Conservation (phyloP, 352 stramenopile genomes). For the Thraustochytrium sp. region DNA sequence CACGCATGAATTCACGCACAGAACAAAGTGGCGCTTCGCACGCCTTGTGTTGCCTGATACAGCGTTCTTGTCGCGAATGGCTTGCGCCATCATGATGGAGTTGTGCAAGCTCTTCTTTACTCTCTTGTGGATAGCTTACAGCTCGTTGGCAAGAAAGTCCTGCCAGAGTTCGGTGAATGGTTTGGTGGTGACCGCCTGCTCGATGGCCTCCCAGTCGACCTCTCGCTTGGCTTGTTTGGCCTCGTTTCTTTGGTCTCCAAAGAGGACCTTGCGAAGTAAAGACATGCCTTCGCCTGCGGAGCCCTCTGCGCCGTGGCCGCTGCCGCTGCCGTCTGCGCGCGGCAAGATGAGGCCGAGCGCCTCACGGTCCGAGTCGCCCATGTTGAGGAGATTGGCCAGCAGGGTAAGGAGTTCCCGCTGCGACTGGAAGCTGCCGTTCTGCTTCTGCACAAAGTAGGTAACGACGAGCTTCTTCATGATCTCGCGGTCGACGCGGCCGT, state of each 20-base stretch:
- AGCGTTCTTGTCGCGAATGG: no score
- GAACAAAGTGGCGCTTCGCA: no score
- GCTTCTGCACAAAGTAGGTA: constrained; percentile 30
- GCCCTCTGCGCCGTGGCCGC: background rate
- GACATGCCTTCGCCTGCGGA: background rate
- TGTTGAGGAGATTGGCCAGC: constrained; percentile 25
- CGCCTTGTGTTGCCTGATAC: no score
- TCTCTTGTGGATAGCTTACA: no score
- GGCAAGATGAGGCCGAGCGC: background rate
- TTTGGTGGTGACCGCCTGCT: constrained; percentile 18
- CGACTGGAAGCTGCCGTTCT: background rate
- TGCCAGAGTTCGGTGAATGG: constrained; percentile 20
- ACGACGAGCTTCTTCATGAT: constrained; percentile 30
- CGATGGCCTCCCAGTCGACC: constrained; percentile 32
- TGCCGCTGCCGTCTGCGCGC: background rate
- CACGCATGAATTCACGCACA: no score
- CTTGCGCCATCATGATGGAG: no score
- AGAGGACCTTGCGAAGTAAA: constrained; percentile 2
- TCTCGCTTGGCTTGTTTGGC: background rate
- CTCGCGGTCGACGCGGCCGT: constrained; percentile 1
- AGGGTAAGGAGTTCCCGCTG: constrained; percentile 8
- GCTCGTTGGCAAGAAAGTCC: background rate
- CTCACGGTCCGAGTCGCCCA: constrained; percentile 15
- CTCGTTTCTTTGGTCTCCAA: background rate
- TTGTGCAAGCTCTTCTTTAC: no score